Evolutionary conservation across 164 flowering plant species (phyloP).

Genomic region (Taxillus chinensis): DNA sequence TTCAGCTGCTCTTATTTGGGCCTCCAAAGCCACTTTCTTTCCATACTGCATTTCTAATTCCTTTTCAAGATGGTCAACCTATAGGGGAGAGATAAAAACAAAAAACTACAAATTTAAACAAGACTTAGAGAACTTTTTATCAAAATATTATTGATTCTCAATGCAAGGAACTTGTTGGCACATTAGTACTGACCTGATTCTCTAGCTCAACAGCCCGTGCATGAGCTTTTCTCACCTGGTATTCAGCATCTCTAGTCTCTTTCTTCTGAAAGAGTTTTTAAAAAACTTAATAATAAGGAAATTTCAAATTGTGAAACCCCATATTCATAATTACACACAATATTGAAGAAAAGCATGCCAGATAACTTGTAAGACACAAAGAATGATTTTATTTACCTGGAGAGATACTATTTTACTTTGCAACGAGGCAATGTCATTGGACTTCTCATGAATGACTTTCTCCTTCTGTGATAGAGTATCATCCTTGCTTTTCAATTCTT

Average conservation of each 20-base stretch:
- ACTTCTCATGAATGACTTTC: background rate
- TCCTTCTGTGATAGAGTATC: background rate
- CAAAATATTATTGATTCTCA: too few relatives aligned
- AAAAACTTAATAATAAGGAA: too few relatives aligned
- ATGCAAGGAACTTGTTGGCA: background rate
- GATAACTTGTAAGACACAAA: background rate
- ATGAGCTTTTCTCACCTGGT: slow-evolving; percentile 65
- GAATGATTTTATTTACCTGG: background rate
- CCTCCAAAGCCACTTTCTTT: slow-evolving; percentile 44
- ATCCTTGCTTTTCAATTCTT: slow-evolving; percentile 1
- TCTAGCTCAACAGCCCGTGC: slow-evolving; percentile 72
- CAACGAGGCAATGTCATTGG: background rate
- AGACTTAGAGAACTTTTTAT: too few relatives aligned
- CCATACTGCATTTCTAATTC: slow-evolving; percentile 38
- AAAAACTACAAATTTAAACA: background rate
- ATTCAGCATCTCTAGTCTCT: slow-evolving; percentile 46
- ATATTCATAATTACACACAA: background rate
- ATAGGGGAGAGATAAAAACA: slow-evolving; percentile 8
- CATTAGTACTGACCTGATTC: slow-evolving; percentile 42
- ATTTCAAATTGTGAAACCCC: background rate
- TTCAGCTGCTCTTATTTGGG: slow-evolving; percentile 40
- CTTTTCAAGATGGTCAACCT: slow-evolving; percentile 55
- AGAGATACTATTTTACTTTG: background rate
- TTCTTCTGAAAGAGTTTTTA: slow-evolving; percentile 32
- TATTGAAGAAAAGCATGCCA: background rate